Conservation (phyloP, 1,284 basidiomycete genomes). For the Exsudoporus floridanus region DNA sequence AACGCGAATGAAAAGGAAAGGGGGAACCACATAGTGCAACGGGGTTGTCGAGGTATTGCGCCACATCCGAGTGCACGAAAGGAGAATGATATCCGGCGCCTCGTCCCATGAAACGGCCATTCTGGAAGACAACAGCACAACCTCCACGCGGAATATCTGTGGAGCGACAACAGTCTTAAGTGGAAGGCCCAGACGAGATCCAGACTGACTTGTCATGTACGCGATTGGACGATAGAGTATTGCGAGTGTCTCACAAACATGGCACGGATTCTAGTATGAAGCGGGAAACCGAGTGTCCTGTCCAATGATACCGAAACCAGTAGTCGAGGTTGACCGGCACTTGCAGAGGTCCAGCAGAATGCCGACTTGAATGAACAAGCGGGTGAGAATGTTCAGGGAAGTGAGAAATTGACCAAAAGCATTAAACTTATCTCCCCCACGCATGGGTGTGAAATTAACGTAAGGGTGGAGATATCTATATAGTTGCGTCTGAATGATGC, state of each 20-base stretch:
- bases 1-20: neutral
- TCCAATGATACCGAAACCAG: neutral
- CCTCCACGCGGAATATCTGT: neutral
- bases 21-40: constrained; percentile 2
- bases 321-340: neutral
- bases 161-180: constrained; percentile 1
- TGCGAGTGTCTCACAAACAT: neutral
- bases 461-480: constrained; percentile 8
- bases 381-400: constrained; percentile 11
- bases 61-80: constrained; percentile 18
- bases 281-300: neutral
- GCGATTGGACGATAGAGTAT: neutral
- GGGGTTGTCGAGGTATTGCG: constrained; percentile 11
- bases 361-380: neutral
- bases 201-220: neutral
- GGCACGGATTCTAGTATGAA: neutral
- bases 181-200: neutral
- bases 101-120: neutral
- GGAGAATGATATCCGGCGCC: neutral
- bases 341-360: neutral
- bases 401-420: neutral
- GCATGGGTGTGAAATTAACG: constrained; percentile 22
- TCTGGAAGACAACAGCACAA: neutral
- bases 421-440: constrained; percentile 12
- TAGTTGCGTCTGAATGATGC: neutral